phyloP scores from a whole-genome alignment of 192 early-diverging fungal genomes.

The Podila epigama region DNA sequence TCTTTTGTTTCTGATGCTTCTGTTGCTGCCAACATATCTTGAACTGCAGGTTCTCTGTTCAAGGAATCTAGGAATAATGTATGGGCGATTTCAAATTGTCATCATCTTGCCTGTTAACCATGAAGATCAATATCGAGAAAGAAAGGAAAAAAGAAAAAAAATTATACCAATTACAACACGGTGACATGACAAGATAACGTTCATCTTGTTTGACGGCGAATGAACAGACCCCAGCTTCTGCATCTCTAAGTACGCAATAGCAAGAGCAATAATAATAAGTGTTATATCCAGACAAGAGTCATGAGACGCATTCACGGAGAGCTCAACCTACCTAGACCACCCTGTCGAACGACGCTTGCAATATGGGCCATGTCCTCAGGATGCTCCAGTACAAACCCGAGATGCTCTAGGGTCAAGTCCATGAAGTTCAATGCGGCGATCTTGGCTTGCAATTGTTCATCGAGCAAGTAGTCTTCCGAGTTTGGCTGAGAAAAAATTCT shows the following conservation, averaged over 20 bases:
- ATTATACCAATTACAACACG: conserved; percentile 52
- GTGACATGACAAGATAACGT: conserved; percentile 49
- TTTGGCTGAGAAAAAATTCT: conserved; percentile 45
- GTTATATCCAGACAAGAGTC: not conserved
- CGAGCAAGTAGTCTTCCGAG: conserved; percentile 63
- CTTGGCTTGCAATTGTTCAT: conserved; percentile 69
- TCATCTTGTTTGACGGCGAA: conserved; percentile 54
- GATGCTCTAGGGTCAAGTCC: conserved; percentile 63
- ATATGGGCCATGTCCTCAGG: conserved; percentile 48
- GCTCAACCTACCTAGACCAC: conserved; percentile 33
- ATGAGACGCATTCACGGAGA: too few species aligned
- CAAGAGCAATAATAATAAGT: not conserved
- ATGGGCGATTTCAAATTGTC: not conserved
- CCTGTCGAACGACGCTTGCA: conserved; percentile 45
- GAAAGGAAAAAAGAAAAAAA: not conserved
- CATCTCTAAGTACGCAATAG: conserved; percentile 12
- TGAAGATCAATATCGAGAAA: not conserved
- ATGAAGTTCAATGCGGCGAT: conserved; percentile 73
- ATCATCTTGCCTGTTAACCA: not conserved
- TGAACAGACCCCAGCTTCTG: conserved; percentile 49
- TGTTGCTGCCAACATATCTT: conserved; percentile 16
- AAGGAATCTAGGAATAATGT: conserved; percentile 15
- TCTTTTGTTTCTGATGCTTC: not conserved
- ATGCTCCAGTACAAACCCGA: conserved; percentile 60
- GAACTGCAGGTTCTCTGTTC: conserved; percentile 35